Percentiles rank a stretch among this genome's conserved stretches.
These are phyloP conservation scores for Babjeviella inositovora DNA, from an alignment of 805 yeast species.

Conservation along the genomic window DNA sequence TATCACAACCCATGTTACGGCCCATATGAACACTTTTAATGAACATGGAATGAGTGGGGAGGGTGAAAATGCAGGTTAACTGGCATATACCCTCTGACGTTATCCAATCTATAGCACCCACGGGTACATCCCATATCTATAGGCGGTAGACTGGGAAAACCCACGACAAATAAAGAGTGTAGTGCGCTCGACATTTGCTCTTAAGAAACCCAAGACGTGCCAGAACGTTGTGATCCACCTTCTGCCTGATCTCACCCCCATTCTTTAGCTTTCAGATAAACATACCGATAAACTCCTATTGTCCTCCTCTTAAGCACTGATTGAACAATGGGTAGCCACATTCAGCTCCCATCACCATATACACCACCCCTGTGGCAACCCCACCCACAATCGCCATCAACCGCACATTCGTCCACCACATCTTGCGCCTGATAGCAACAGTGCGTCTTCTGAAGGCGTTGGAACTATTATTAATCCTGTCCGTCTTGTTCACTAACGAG, in stretches of 20 bases:
- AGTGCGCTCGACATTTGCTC: background rate
- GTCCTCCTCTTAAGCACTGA: slow-evolving; percentile 8
- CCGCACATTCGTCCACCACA: slow-evolving; percentile 55
- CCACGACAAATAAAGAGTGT: background rate
- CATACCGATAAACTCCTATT: too few relatives aligned
- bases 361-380: slow-evolving; percentile 10
- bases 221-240: background rate
- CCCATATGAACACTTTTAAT: too few relatives aligned
- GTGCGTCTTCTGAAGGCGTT: slow-evolving; percentile 59
- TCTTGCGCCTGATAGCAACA: slow-evolving; percentile 37
- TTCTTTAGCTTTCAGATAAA: too few relatives aligned
- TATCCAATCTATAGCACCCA: too few relatives aligned
- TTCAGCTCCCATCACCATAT: slow-evolving; percentile 16
- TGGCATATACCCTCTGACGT: too few relatives aligned
- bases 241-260: slow-evolving; percentile 1
- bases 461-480: slow-evolving; percentile 49
- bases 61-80: too few relatives aligned
- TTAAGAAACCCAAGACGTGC: background rate
- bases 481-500: slow-evolving; percentile 64
- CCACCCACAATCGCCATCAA: slow-evolving; percentile 4
- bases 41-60: too few relatives aligned
- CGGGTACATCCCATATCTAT: too few relatives aligned
- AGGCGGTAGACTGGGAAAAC: too few relatives aligned
- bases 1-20: too few relatives aligned
- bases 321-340: slow-evolving; percentile 21